Conservation (phyloP, 257 asterid species). For the Solanum chaucha region DNA sequence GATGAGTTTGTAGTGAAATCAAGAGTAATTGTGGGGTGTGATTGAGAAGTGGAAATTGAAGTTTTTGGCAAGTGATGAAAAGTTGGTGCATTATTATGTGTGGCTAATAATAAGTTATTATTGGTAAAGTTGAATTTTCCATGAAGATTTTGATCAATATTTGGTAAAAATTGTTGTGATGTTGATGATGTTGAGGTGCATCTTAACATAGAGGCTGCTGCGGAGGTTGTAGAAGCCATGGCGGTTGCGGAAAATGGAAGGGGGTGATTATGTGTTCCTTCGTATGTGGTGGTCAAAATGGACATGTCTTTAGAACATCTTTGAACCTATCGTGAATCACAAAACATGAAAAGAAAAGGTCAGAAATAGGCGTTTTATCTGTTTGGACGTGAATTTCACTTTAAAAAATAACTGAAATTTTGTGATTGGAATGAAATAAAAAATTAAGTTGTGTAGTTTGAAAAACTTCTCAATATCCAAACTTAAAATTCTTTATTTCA, state of each 20-base stretch:
- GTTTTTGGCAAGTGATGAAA: conserved; percentile 12
- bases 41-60: conserved; percentile 24
- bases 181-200: conserved; percentile 26
- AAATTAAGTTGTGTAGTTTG: not conserved
- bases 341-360: not conserved
- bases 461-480: not conserved
- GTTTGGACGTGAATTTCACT: not conserved
- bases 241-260: conserved; percentile 34
- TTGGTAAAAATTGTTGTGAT: not conserved
- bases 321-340: conserved; percentile 26
- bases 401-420: not conserved
- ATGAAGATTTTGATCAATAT: not conserved
- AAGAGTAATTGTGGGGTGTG: conserved; percentile 45
- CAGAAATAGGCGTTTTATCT: not conserved
- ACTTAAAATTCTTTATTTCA: not conserved
- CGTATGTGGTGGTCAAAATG: conserved; percentile 34
- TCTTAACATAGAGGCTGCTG: conserved; percentile 40
- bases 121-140: conserved; percentile 7
- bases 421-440: not conserved
- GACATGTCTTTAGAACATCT: conserved; percentile 39
- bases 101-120: not conserved
- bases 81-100: not conserved
- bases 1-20: conserved; percentile 28
- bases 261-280: conserved; percentile 52
- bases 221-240: conserved; percentile 44